A percentile compares a stretch with the other conserved stretches of the same genome.
Evolutionary conservation across 179 eudicot genomes (phyloP).

Genomic region (Kewa caespitosa): DNA sequence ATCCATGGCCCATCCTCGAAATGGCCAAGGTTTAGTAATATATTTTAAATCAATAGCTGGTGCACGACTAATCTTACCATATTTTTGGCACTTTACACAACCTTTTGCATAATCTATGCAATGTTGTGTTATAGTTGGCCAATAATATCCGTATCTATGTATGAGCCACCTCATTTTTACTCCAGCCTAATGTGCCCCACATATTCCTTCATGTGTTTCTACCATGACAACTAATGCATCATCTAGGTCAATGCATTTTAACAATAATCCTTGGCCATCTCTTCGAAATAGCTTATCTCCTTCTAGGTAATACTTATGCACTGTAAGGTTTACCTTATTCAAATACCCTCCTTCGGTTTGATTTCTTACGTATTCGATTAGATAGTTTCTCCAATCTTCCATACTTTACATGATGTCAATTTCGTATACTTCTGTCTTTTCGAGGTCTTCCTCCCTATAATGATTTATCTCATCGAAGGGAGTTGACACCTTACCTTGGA

Average conservation of each 20-base stretch:
- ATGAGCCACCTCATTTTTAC: neutral
- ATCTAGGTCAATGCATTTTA: neutral
- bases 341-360: neutral
- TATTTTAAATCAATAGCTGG: too few relatives aligned
- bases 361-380: too few relatives aligned
- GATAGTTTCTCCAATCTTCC: neutral
- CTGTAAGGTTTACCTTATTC: neutral
- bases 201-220: neutral
- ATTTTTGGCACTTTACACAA: neutral
- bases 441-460: too few relatives aligned
- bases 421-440: too few relatives aligned
- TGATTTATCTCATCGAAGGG: too few relatives aligned
- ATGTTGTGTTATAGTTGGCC: neutral
- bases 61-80: too few relatives aligned
- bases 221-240: neutral
- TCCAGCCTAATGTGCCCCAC: neutral
- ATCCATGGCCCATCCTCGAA: too few relatives aligned
- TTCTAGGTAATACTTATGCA: neutral
- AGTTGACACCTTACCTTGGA: too few relatives aligned
- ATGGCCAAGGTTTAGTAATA: too few relatives aligned
- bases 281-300: neutral
- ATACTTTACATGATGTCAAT: too few relatives aligned
- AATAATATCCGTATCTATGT: neutral
- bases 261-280: neutral
- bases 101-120: neutral